These are phyloP conservation scores for Eucalyptus sp. DNA, from an alignment of 345 rosid species.

Conservation along the genomic window DNA sequence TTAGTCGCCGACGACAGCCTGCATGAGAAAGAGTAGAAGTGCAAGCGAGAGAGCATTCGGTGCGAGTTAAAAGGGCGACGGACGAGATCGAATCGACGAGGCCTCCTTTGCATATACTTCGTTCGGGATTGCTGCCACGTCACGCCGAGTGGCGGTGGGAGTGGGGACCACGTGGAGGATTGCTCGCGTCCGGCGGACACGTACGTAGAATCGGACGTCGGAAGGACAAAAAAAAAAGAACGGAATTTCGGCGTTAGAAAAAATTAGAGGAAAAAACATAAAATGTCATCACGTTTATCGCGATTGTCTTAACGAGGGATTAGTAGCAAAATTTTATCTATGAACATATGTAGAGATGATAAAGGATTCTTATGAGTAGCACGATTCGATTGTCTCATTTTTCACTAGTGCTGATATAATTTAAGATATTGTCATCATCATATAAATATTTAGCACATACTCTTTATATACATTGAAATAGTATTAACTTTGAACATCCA, in stretches of 20 bases:
- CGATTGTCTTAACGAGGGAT: neutral
- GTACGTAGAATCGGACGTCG: neutral
- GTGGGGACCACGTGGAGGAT: neutral
- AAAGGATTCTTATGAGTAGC: neutral
- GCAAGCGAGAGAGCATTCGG: neutral
- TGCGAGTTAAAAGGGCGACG: neutral
- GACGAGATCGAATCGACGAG: neutral
- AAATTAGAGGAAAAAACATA: neutral
- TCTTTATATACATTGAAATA: fast-evolving
- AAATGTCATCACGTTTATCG: neutral
- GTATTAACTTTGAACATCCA: no score
- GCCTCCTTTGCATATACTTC: neutral
- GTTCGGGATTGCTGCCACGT: neutral
- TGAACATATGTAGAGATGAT: neutral
- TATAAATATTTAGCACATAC: neutral
- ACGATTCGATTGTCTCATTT: fast-evolving
- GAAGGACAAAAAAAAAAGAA: fast-evolving
- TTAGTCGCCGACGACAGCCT: neutral
- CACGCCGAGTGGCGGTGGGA: neutral
- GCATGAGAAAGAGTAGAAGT: neutral
- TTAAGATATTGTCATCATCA: neutral
- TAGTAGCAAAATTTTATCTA: neutral
- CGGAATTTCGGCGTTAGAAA: neutral
- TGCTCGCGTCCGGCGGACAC: neutral
- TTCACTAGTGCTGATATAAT: fast-evolving